phyloP scores from a whole-genome alignment of 2,329 filamentous ascomycete genomes.

The Venturia carpophila region DNA sequence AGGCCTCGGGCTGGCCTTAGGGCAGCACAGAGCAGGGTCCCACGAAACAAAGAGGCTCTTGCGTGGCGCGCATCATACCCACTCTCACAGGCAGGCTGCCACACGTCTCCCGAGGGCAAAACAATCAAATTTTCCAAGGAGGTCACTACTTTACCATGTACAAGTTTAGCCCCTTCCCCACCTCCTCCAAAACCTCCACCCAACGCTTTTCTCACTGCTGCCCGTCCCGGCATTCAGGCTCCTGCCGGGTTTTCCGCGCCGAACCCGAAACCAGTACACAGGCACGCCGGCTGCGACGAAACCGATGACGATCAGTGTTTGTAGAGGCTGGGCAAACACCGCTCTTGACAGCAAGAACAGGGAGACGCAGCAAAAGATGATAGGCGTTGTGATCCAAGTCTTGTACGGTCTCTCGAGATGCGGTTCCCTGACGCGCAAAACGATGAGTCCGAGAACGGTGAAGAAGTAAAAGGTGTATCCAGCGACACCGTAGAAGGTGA shows the following conservation, averaged over 20 bases:
- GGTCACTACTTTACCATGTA: too few species aligned
- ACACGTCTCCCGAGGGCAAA: too few species aligned
- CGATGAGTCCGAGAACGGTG: slow-evolving; percentile 85
- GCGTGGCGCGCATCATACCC: too few species aligned
- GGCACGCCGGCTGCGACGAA: slow-evolving; percentile 81
- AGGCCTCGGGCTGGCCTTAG: too few species aligned
- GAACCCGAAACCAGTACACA: slow-evolving; percentile 82
- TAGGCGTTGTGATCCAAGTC: slow-evolving; percentile 94
- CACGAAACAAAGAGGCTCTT: too few species aligned
- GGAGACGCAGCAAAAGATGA: slow-evolving; percentile 97
- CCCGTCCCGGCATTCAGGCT: slow-evolving; percentile 22
- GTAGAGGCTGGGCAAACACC: slow-evolving; percentile 81
- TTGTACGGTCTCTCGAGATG: slow-evolving; percentile 82
- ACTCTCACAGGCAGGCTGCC: too few species aligned
- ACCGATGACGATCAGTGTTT: slow-evolving; percentile 77
- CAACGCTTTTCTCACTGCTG: slow-evolving; percentile 23
- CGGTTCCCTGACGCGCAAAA: slow-evolving; percentile 81
- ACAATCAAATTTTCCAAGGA: too few species aligned
- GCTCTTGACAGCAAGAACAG: slow-evolving; percentile 83
- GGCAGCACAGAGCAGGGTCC: too few species aligned
- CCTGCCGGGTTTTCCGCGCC: slow-evolving; percentile 26
- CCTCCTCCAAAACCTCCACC: slow-evolving; percentile 38
- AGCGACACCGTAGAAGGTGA: slow-evolving; percentile 96
- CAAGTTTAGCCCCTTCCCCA: slow-evolving; percentile 27
- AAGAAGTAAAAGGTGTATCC: slow-evolving; percentile 97